Evolutionary conservation across 176 grass and related monocot genomes (phyloP), one percentile per base, ranked within the genome.

Genomic region (Thinopyrum elongatum): DNA sequence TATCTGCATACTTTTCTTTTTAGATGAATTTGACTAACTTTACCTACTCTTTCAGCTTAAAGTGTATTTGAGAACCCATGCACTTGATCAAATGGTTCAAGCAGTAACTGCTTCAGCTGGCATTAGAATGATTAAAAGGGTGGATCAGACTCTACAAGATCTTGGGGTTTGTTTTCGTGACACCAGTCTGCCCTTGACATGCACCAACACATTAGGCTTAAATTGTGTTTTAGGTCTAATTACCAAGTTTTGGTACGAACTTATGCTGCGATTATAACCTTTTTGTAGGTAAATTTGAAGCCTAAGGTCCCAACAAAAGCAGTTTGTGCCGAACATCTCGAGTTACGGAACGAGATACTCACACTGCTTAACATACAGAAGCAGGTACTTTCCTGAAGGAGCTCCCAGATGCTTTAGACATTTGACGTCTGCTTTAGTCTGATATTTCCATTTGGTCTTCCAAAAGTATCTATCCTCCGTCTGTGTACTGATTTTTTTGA

Each of bases 301-400:
- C 96, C 96, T 34, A 98, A 95, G 70, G 96, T 98, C 44, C 96
- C 96, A 72, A 98, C 96, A 19, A 98, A 98, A 92, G 87, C 96
- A 72, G 97, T 98, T 86, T 98, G 97, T 70, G 29, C 83, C 17
- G 97, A 98, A 87, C 97, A 98, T 94, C 94, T 98, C 80, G 97
- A 98, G 84, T 89, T 98, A 47, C 83, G 97, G 68, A 98, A 94
- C 36, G 97, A 98, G 78, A 95, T 98, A 91, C 97, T 98, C 70
- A 98, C 97, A 35, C 78, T 98, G 67, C 94, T 98, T 79, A 98
- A 98, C 87, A 86, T 98, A 86, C 97, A 98, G 82, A 98, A 98
- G 70, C 97, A 98, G 93, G 97, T 98, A 88, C 21, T 65, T 83
- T 49, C 66, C 79, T 81, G 2, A 29, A 76, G 35, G 26, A 71